Conservation (phyloP, 495 filamentous ascomycete species). For the Trichocladium antarcticum region DNA sequence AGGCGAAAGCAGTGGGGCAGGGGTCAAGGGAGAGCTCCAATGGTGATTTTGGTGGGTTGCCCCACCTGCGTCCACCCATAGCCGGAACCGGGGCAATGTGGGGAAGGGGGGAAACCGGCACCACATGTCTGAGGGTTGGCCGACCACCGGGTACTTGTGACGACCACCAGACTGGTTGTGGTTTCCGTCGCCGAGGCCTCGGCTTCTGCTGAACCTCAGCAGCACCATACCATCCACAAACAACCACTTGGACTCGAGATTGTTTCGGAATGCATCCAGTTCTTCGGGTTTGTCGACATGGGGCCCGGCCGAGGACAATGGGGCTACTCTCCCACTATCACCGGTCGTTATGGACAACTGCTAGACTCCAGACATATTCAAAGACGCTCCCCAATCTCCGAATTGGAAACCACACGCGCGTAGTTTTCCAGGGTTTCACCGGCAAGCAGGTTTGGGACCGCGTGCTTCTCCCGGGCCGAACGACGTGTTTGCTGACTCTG, state of each 20-base stretch:
- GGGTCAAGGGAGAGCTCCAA: slow-evolving; percentile 35
- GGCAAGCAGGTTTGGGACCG: slow-evolving; percentile 38
- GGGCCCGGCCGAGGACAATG: background rate
- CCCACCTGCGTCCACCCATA: background rate
- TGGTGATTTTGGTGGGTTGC: slow-evolving; percentile 21
- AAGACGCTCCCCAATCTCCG: slow-evolving; percentile 67
- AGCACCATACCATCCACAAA: background rate
- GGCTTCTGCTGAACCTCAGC: background rate
- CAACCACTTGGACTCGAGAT: background rate
- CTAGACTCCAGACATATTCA: slow-evolving; percentile 27
- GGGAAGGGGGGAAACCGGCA: background rate
- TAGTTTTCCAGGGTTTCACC: slow-evolving; percentile 86
- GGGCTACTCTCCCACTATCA: background rate
- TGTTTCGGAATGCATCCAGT: background rate
- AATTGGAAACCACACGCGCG: slow-evolving; percentile 65
- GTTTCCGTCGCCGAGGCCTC: background rate
- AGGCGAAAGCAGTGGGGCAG: slow-evolving; percentile 19
- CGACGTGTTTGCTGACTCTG: background rate
- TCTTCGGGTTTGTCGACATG: background rate
- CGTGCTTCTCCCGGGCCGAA: background rate
- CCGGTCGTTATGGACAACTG: slow-evolving; percentile 9
- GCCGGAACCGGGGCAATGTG: background rate
- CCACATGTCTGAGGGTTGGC: background rate
- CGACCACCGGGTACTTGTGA: too few species aligned
- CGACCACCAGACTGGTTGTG: background rate